A percentile compares a stretch with the other conserved stretches of the same genome.
These are phyloP conservation scores for Cocos nucifera DNA, from an alignment of 176 grass and related monocot species.

Conservation along the genomic window DNA sequence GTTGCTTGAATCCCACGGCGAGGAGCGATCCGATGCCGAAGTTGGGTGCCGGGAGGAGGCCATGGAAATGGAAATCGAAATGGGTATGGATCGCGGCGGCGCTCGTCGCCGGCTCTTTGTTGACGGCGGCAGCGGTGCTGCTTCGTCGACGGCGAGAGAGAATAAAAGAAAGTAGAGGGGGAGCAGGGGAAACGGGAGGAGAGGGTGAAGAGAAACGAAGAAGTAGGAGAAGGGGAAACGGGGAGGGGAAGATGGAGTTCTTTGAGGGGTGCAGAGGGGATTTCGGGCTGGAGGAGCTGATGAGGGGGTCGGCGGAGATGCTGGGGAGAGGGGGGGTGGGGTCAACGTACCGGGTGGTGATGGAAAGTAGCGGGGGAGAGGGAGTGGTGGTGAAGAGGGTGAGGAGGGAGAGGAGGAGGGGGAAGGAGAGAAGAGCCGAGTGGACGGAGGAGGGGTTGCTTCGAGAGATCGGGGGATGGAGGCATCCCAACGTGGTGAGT, in stretches of 20 bases:
- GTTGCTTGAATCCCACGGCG: slow-evolving; percentile 16
- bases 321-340: slow-evolving; percentile 63
- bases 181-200: slow-evolving; percentile 5
- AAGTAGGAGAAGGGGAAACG: slow-evolving; percentile 24
- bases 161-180: slow-evolving; percentile 16
- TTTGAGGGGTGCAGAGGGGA: slow-evolving; percentile 54
- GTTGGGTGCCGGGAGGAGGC: neutral
- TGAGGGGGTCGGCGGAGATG: slow-evolving; percentile 87
- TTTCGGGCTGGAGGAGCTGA: slow-evolving; percentile 59
- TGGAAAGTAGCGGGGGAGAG: slow-evolving; percentile 24
- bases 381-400: slow-evolving; percentile 30
- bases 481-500: slow-evolving; percentile 55
- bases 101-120: slow-evolving; percentile 26
- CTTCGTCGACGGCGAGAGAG: slow-evolving; percentile 2
- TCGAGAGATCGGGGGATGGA: slow-evolving; percentile 69
- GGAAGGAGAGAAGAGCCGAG: slow-evolving; percentile 29
- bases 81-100: slow-evolving; percentile 4
- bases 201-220: slow-evolving; percentile 3
- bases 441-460: slow-evolving; percentile 41
- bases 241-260: slow-evolving; percentile 45
- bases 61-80: too few relatives aligned
- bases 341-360: slow-evolving; percentile 71
- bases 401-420: slow-evolving; percentile 53
- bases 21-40: neutral
- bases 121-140: slow-evolving; percentile 25